Evolutionary conservation across 2,329 filamentous ascomycete species (phyloP).

Genomic region (Chalaropsis thielavioides): DNA sequence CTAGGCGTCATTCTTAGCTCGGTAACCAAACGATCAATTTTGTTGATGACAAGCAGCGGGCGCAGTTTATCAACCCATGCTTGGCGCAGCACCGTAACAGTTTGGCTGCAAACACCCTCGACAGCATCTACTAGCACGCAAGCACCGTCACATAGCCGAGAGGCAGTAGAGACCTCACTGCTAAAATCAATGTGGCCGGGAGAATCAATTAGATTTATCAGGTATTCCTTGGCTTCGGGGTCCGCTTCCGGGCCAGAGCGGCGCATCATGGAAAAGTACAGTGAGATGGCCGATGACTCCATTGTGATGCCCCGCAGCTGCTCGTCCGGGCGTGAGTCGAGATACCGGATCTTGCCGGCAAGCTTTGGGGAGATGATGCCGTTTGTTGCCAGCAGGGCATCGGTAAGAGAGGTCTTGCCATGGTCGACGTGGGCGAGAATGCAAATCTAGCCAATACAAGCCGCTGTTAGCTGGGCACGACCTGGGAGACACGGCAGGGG

Average conservation of each 20-base stretch:
- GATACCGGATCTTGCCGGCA: slow-evolving; percentile 92
- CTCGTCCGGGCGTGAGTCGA: slow-evolving; percentile 92
- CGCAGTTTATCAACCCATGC: slow-evolving; percentile 93
- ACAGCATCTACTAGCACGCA: slow-evolving; percentile 92
- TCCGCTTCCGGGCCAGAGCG: slow-evolving; percentile 51
- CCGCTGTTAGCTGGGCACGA: slow-evolving; percentile 14
- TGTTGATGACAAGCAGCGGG: slow-evolving; percentile 90
- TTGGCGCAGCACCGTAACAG: slow-evolving; percentile 87
- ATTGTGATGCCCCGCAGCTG: slow-evolving; percentile 97
- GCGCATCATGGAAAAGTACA: slow-evolving; percentile 86
- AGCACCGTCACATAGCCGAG: slow-evolving; percentile 83
- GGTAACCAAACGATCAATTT: slow-evolving; percentile 88
- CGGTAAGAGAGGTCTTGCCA: slow-evolving; percentile 93
- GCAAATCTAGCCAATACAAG: slow-evolving; percentile 50
- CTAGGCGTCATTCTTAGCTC: slow-evolving; percentile 85
- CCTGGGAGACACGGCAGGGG: not conserved
- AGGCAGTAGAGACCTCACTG: slow-evolving; percentile 93
- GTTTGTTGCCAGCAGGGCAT: slow-evolving; percentile 93
- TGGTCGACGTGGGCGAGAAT: slow-evolving; percentile 96
- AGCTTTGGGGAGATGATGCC: slow-evolving; percentile 97
- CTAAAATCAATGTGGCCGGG: slow-evolving; percentile 98
- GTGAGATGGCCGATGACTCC: slow-evolving; percentile 95
- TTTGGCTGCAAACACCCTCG: slow-evolving; percentile 96
- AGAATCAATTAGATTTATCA: slow-evolving; percentile 96
- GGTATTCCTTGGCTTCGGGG: slow-evolving; percentile 69